Evolutionary conservation across 768 basidiomycete genomes (phyloP), one percentile per base, ranked within the genome.

Genomic region (Cystobasidium onofrii): DNA sequence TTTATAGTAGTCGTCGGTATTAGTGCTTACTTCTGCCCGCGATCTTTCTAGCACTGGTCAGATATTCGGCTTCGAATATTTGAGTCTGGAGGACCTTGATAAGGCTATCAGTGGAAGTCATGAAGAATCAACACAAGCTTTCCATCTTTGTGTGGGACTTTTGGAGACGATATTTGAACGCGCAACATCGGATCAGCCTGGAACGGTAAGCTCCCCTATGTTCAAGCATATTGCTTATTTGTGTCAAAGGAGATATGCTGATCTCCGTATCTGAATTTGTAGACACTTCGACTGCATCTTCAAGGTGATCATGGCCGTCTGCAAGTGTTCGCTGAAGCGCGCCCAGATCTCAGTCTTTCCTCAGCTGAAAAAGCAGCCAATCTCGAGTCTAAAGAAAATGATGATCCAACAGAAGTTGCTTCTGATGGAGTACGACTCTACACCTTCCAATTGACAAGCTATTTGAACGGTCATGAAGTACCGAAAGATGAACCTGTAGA

Each of bases 21-120:
- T n/a, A n/a, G 20, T 50, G 12, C 46, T 50, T 7, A 50, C 18
- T 50, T n/a, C n/a, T 50, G 10, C 20, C 15, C 18, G 9, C 20
- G 15, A 39, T 39, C 39, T 50, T 9, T 20, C 92, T 79, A 96
- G 95, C 75, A 94, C 91, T 0, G 86, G 86, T 7, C 85, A 86
- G 20, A 86, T 96, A 63, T 92, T 92, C 77, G 95, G 95, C 0
- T 97, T 97, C 84, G 92, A 97, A 80, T 99, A 98, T 79, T 82
- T 95, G 34, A 86, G 92, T 0, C 82, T 95, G 55, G 84, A 85
- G 55, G 91, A 95, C 80, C 92, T 99, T 89, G 95, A 98, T 75
- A 83, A 85, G 50, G 85, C 86, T 18, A 80, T 97, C 0, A 94
- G 88, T 78, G 92, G 92, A 0, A 80, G 79, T 2, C 77, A 80